These are phyloP conservation scores for Sextonia rubra DNA, from an alignment of 164 flowering plant genomes.

Conservation along the genomic window DNA sequence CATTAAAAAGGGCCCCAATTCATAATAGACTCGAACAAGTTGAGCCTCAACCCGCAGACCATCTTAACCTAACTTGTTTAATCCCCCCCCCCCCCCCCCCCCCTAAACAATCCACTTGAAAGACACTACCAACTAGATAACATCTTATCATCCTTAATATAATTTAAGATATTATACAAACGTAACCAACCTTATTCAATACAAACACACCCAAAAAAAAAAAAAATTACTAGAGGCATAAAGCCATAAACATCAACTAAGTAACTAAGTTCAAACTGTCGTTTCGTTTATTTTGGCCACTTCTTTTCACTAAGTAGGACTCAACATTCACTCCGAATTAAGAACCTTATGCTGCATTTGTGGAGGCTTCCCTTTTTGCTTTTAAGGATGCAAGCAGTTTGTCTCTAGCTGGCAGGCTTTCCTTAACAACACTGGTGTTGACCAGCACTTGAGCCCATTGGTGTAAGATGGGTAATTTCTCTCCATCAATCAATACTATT, in stretches of 20 bases:
- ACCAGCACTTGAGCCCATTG: background rate
- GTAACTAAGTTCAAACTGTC: background rate
- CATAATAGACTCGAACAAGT: too few species aligned
- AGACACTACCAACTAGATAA: too few species aligned
- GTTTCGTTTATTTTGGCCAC: background rate
- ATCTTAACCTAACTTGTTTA: too few species aligned
- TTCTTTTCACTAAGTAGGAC: background rate
- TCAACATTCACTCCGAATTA: background rate
- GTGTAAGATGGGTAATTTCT: conserved; percentile 1
- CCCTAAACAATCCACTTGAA: too few species aligned
- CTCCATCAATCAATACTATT: background rate
- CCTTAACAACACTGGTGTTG: background rate
- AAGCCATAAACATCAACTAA: background rate
- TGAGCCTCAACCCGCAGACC: too few species aligned
- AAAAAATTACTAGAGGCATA: too few species aligned
- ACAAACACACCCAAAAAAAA: too few species aligned
- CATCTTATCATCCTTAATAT: too few species aligned
- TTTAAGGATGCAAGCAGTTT: background rate
- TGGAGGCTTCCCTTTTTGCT: background rate
- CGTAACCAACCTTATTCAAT: too few species aligned
- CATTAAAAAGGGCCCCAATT: too few species aligned
- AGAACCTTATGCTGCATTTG: background rate
- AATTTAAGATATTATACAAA: too few species aligned
- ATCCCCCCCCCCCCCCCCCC: too few species aligned
- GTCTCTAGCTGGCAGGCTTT: conserved; percentile 1